These are phyloP conservation scores for Baeospora myosura DNA, from an alignment of 1,284 basidiomycete genomes.

Conservation along the genomic window DNA sequence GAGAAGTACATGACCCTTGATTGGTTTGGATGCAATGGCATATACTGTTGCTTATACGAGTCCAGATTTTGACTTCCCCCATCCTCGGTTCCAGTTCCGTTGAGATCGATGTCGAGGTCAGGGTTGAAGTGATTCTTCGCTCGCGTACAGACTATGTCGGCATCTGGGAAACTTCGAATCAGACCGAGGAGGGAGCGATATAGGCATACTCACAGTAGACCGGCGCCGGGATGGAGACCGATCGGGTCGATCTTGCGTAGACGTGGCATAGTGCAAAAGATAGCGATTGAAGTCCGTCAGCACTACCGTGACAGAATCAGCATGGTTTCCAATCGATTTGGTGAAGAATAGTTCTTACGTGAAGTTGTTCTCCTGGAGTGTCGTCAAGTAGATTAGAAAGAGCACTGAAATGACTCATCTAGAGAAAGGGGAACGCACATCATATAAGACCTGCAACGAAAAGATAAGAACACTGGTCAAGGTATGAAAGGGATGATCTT, in stretches of 20 bases:
- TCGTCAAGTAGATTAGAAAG: conserved; percentile 6
- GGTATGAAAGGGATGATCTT: conserved; percentile 7
- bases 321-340: neutral
- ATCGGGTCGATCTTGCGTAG: conserved; percentile 75
- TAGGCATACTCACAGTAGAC: conserved; percentile 64
- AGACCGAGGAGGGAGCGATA: neutral
- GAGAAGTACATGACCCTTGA: conserved; percentile 5
- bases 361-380: conserved; percentile 25
- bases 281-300: conserved; percentile 61
- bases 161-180: conserved; percentile 4
- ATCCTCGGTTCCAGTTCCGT: neutral
- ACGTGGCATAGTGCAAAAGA: conserved; percentile 76
- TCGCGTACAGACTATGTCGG: conserved; percentile 72
- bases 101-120: neutral
- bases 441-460: conserved; percentile 27
- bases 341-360: conserved; percentile 16
- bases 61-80: conserved; percentile 1
- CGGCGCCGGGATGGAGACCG: conserved; percentile 78
- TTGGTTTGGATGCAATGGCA: neutral
- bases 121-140: conserved; percentile 79
- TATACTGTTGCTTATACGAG: conserved; percentile 1
- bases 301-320: conserved; percentile 27
- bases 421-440: conserved; percentile 21
- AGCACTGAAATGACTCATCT: neutral
- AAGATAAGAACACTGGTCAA: conserved; percentile 3